Evolutionary conservation across 2,329 filamentous ascomycete species (phyloP), one percentile per base, ranked within the genome.

Genomic region (Ascochyta clinopodiicola): DNA sequence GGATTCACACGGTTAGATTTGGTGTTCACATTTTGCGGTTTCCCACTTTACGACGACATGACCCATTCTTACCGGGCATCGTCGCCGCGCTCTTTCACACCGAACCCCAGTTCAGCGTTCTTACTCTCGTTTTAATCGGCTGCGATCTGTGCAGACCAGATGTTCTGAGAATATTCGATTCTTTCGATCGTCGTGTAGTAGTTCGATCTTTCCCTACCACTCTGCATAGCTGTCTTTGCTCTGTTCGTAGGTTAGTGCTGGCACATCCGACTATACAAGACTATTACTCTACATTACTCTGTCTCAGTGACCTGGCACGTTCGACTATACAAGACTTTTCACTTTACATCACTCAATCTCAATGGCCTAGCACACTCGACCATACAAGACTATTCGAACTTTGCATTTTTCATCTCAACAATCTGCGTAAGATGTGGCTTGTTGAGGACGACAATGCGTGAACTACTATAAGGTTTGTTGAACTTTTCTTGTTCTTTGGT

Each of bases 101-200:
- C 47, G 31, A 51, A 51, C 49, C 43, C 49, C 55, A 38, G 55
- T 61, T 65, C 71, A 70, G 69, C 63, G 64, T 74, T 72, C 61
- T 60, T 74, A 74, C 73, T 59, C 69, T 75, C 72, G 70, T 75
- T 76, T 70, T 76, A 75, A 75, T 76, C 51, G 59, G 64, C 62
- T 45, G 61, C 59, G 34, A 32, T 32, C 44, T 45, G 27, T 37
- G 59, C 53, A 46, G 47, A 51, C 62, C 59, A 57, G 42, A 56
- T 60, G 64, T 72, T 72, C 69, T 71, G 69, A 59, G 62, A 72
- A 72, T 72, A 52, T 69, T 69, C 68, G 59, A 61, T 70, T 70
- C 68, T 59, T 60, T 58, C 58, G 38, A 59, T 22, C 31, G 40
- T 61, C 35, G 39, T 66, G 59, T 68, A 68, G 63, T 64, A 54